Conservation (phyloP, 2,329 filamentous ascomycete genomes). For the Gaeumannomyces sp. region DNA sequence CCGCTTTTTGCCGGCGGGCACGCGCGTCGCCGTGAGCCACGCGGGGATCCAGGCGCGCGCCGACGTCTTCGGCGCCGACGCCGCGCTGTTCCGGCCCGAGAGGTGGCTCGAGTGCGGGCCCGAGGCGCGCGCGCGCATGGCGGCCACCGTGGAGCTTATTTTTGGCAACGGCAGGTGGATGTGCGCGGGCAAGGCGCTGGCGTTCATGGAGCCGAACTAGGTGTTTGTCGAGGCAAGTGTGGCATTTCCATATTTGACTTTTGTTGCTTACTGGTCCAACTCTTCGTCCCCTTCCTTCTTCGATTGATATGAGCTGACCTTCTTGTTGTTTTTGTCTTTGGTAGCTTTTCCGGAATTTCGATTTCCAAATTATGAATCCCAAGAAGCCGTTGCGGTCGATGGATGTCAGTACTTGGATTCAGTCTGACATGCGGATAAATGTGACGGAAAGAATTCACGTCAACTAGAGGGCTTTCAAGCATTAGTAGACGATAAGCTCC, state of each 20-base stretch:
- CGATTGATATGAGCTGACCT: too few relatives aligned
- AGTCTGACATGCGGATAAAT: conserved; percentile 24
- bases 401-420: conserved; percentile 24
- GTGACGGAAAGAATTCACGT: conserved; percentile 16
- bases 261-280: neutral
- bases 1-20: conserved; percentile 24
- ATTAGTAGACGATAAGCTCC: too few relatives aligned
- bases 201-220: conserved; percentile 37
- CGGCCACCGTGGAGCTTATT: conserved; percentile 22
- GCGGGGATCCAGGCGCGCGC: conserved; percentile 12
- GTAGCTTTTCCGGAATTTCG: conserved; percentile 21
- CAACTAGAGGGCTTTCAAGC: too few relatives aligned
- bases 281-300: neutral
- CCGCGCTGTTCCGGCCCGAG: conserved; percentile 11
- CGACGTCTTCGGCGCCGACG: conserved; percentile 12
- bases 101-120: conserved; percentile 8
- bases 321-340: neutral
- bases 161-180: conserved; percentile 33
- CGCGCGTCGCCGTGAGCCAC: conserved; percentile 17
- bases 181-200: conserved; percentile 37
- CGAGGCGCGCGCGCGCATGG: conserved; percentile 7
- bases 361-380: conserved; percentile 24
- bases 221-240: conserved; percentile 32
- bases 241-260: neutral
- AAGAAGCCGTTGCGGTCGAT: conserved; percentile 16